Percentiles rank a stretch among this genome's conserved stretches.
Evolutionary conservation across 805 yeast genomes (phyloP).

Genomic region (Clavispora santaluciae): DNA sequence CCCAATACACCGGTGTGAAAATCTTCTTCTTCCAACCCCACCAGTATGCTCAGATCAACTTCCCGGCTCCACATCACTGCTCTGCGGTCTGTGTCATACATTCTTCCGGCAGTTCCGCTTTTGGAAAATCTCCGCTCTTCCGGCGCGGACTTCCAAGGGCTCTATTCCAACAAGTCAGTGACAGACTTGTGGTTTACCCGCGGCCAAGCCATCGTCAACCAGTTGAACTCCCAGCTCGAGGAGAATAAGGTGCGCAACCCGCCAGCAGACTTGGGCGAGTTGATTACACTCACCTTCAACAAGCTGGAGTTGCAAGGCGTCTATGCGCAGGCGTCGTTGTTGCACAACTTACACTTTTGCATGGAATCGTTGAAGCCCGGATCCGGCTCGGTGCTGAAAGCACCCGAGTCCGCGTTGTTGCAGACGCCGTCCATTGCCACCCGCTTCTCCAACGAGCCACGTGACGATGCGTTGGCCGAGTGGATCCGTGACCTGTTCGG

Average conservation of each 20-base stretch:
- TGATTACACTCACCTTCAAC: constrained; percentile 39
- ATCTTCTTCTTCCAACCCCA: not conserved
- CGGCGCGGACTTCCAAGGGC: constrained; percentile 42
- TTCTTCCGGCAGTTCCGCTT: constrained; percentile 28
- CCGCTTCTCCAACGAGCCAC: constrained; percentile 30
- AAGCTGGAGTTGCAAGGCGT: constrained; percentile 42
- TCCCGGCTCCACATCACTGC: not conserved
- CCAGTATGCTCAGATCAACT: not conserved
- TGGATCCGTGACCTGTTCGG: constrained; percentile 68
- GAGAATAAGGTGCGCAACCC: constrained; percentile 25
- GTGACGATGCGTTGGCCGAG: constrained; percentile 31
- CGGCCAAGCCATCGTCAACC: constrained; percentile 32
- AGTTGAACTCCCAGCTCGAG: constrained; percentile 34
- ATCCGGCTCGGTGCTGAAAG: constrained; percentile 16
- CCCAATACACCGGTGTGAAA: not conserved
- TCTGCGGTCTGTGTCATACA: constrained; percentile 24
- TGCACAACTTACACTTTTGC: constrained; percentile 47
- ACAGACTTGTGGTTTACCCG: constrained; percentile 48
- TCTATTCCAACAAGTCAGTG: constrained; percentile 44
- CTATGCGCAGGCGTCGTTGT: constrained; percentile 41
- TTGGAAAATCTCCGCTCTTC: constrained; percentile 26
- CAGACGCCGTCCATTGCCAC: constrained; percentile 38
- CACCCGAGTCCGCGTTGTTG: constrained; percentile 32
- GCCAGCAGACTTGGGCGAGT: constrained; percentile 23
- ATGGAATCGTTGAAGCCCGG: constrained; percentile 39